phyloP scores from a whole-genome alignment of 1,139 yeast species.

The Saccharomyces pastorianus region DNA sequence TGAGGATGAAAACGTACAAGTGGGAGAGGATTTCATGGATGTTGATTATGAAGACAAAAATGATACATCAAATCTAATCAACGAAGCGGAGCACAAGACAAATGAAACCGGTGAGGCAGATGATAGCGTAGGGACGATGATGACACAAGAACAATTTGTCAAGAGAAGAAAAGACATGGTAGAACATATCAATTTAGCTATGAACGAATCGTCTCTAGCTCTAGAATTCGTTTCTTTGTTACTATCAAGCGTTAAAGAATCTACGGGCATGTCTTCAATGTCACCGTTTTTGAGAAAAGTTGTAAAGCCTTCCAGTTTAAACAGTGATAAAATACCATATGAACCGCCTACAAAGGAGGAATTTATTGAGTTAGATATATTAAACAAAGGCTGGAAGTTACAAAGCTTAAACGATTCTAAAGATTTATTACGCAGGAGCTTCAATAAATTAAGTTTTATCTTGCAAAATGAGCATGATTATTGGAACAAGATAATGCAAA shows the following conservation, averaged over 20 bases:
- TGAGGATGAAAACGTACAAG: slow-evolving; percentile 14
- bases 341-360: slow-evolving; percentile 17
- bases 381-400: slow-evolving; percentile 83
- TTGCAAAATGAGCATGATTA: slow-evolving; percentile 57
- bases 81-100: slow-evolving; percentile 9
- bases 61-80: slow-evolving; percentile 9
- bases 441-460: slow-evolving; percentile 45
- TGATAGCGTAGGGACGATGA: slow-evolving; percentile 11
- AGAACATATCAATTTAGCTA: slow-evolving; percentile 53
- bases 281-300: slow-evolving; percentile 76
- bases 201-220: slow-evolving; percentile 82
- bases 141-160: slow-evolving; percentile 44
- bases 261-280: slow-evolving; percentile 78
- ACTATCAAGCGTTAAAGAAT: slow-evolving; percentile 71
- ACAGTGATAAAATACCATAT: slow-evolving; percentile 48
- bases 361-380: slow-evolving; percentile 17
- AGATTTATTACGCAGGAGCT: slow-evolving; percentile 43
- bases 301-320: slow-evolving; percentile 73
- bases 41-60: slow-evolving; percentile 1
- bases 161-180: slow-evolving; percentile 51
- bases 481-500: slow-evolving; percentile 49
- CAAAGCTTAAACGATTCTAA: slow-evolving; percentile 57
- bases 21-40: neutral
- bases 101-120: slow-evolving; percentile 5
- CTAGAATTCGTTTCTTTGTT: slow-evolving; percentile 80